A percentile compares a stretch with the other conserved stretches of the same genome.
phyloP scores from a whole-genome alignment of 495 filamentous ascomycete genomes.

The Aspergillus asperescens region DNA sequence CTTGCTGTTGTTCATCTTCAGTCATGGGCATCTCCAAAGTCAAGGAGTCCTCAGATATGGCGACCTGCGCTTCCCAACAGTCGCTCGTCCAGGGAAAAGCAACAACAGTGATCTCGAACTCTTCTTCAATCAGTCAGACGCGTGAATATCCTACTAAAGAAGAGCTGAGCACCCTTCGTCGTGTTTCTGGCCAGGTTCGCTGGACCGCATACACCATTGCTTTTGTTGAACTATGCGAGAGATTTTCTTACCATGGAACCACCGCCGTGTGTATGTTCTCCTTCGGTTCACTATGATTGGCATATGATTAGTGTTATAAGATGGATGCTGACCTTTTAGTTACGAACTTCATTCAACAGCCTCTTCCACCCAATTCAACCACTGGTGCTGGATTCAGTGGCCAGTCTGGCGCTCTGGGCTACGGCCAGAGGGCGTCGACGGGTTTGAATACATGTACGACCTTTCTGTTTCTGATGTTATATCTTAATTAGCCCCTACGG shows the following conservation, averaged over 20 bases:
- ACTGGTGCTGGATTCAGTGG: constrained; percentile 58
- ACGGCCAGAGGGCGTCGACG: constrained; percentile 62
- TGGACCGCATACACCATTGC: constrained; percentile 63
- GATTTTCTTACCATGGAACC: constrained; percentile 74
- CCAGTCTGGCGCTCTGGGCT: constrained; percentile 54
- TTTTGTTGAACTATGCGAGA: constrained; percentile 70
- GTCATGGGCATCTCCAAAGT: background rate
- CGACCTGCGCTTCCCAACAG: background rate
- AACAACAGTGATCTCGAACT: background rate
- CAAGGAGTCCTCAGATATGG: background rate
- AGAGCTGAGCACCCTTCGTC: constrained; percentile 54
- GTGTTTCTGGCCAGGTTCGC: constrained; percentile 60
- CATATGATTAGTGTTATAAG: background rate
- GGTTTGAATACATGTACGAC: constrained; percentile 49
- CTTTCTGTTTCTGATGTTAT: background rate
- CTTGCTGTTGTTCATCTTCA: background rate
- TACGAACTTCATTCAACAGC: constrained; percentile 65
- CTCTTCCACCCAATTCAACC: constrained; percentile 53
- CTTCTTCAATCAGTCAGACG: background rate
- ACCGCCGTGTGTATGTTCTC: constrained; percentile 57
- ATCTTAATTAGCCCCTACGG: no score
- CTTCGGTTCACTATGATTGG: background rate
- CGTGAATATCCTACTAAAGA: constrained; percentile 50
- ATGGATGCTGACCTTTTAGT: constrained; percentile 22
- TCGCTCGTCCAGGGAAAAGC: background rate